phyloP scores from a whole-genome alignment of 106 monocot species.

The Dendrobium catenatum region DNA sequence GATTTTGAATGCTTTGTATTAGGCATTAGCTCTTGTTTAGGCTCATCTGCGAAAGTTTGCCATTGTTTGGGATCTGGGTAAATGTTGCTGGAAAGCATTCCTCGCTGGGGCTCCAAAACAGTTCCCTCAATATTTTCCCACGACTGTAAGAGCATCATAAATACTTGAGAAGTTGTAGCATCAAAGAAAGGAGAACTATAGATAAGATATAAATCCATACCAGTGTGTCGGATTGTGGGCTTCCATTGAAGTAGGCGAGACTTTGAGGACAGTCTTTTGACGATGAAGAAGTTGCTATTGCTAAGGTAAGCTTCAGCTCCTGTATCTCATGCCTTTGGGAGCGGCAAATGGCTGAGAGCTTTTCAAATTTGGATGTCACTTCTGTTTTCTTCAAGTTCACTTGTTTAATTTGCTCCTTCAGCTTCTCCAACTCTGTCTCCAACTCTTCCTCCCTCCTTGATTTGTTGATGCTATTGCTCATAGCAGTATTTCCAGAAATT shows the following conservation, averaged over 20 bases:
- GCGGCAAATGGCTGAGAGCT: conserved; percentile 80
- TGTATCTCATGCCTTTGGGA: conserved; percentile 91
- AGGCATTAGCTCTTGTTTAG: conserved; percentile 21
- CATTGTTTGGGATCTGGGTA: conserved; percentile 48
- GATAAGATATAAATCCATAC: conserved; percentile 15
- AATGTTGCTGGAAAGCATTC: conserved; percentile 45
- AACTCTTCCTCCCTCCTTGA: conserved; percentile 29
- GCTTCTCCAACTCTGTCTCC: conserved; percentile 51
- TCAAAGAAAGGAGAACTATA: not conserved
- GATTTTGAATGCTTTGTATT: conserved; percentile 41
- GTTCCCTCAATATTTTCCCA: conserved; percentile 77
- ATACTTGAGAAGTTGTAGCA: not conserved
- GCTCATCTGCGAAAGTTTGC: conserved; percentile 57
- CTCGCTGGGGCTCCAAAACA: conserved; percentile 9
- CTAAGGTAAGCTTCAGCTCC: conserved; percentile 49
- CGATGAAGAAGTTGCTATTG: conserved; percentile 13
- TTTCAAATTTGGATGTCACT: conserved; percentile 76
- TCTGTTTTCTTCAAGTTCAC: conserved; percentile 74
- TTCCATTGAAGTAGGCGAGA: conserved; percentile 9
- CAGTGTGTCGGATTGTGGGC: conserved; percentile 24
- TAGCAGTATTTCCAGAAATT: not conserved
- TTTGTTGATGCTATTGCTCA: conserved; percentile 2
- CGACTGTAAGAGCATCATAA: conserved; percentile 27
- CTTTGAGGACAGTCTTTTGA: conserved; percentile 26
- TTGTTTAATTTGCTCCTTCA: conserved; percentile 77